Base-by-base conservation (phyloP, 306 rosid genomes). In the Sesbania bispinosa region DNA sequence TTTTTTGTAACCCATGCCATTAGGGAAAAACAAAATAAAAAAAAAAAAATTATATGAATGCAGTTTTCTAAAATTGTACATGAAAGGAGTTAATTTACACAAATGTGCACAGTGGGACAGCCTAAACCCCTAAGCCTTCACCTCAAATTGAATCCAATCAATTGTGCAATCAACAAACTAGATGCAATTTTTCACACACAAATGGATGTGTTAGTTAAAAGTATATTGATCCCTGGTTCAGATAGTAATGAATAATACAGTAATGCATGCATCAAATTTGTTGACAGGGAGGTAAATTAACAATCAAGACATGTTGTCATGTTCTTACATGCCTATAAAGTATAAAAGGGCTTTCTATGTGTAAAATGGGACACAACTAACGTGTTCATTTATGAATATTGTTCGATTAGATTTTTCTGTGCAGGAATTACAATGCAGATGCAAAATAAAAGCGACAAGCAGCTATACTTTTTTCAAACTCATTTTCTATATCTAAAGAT, bases 51-150 rank as follows among this genome's bases (percentile, higher is more conserved):
- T n/a, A 50, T 63, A 74, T 52, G 57, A 14, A 75, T 30, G 67
- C 38, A 63, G 23, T 41, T 38, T 39, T 10, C 42, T 15, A 30
- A 74, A 62, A 13, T 8, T 42, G 58, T 51, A 7, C 30, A 35
- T 45, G 43, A 67, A 57, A 57, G 53, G 36, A 59, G 63, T 36
- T 39, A 29, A 47, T 59, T 18, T 23, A 67, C 45, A 47, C 47
- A 67, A 59, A 35, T 35, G 19, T 20, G 30, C 6, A 54, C 51
- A 59, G 38, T 18, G 33, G 57, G 16, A 50, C 47, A 77, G 42
- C 55, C 55, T 61, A 45, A 73, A 45, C 53, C 64, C 55, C 55
- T 61, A 45, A 73, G 36, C 53, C 64, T 63, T 48, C 24, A 47
- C 50, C 58, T 60, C 45, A 71, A 42, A 38, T 43, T 32, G 50